Evolutionary conservation across 1,139 yeast genomes (phyloP).

Genomic region (Pneumocystis wakefieldiae): DNA sequence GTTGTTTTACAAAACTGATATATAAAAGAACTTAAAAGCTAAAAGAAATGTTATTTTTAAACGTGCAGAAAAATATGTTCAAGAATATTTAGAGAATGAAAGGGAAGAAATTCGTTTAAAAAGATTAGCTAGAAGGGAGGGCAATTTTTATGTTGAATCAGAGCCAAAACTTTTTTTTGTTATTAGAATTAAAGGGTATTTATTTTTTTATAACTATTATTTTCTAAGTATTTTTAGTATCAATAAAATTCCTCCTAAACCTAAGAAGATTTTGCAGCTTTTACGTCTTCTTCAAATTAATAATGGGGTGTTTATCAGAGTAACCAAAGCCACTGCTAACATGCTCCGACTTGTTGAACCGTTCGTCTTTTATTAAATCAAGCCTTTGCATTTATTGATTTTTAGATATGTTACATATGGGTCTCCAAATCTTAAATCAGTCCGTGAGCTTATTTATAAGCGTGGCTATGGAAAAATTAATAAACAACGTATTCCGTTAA

Average conservation of each 20-base stretch:
- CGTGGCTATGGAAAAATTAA: conserved; percentile 99
- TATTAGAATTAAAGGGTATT: conserved; percentile 92
- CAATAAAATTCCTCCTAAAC: conserved; percentile 98
- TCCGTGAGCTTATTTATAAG: conserved; percentile 96
- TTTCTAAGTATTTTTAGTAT: conserved; percentile 25
- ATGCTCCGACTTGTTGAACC: conserved; percentile 96
- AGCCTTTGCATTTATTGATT: background rate
- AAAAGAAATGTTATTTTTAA: conserved; percentile 91
- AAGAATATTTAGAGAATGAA: conserved; percentile 93
- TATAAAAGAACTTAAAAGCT: conserved; percentile 22
- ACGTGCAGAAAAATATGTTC: conserved; percentile 96
- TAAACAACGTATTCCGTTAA: conserved; percentile 93
- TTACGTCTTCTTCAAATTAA: conserved; percentile 95
- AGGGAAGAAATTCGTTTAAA: conserved; percentile 81
- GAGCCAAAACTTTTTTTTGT: conserved; percentile 93
- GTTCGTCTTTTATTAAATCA: conserved; percentile 30
- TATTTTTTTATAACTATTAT: background rate
- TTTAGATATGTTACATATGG: conserved; percentile 65
- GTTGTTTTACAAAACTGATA: conserved; percentile 5
- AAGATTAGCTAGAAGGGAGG: conserved; percentile 93
- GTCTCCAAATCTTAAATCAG: conserved; percentile 93
- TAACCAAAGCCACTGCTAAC: conserved; percentile 97
- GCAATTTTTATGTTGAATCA: conserved; percentile 94
- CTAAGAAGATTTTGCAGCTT: conserved; percentile 98
- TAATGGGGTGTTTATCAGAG: conserved; percentile 95